Conservation (phyloP, 768 basidiomycete genomes). For the Steccherinum ochraceum region DNA sequence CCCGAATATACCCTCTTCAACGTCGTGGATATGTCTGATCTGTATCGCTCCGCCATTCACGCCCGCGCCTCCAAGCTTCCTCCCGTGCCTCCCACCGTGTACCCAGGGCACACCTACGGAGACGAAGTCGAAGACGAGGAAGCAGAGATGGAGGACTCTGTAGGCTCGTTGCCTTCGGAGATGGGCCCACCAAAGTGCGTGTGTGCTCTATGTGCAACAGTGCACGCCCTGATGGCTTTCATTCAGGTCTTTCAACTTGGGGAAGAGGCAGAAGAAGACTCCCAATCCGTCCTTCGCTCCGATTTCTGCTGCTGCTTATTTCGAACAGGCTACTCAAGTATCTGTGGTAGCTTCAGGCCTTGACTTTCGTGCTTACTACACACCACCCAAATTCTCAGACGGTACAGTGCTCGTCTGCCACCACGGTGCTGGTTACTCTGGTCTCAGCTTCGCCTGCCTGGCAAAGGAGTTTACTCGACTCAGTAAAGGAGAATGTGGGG, state of each 20-base stretch:
- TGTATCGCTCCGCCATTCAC: constrained; percentile 73
- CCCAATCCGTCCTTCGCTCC: constrained; percentile 68
- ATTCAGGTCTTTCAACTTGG: constrained; percentile 48
- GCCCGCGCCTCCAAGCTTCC: constrained; percentile 76
- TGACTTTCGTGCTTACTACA: constrained; percentile 79
- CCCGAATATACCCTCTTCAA: neutral
- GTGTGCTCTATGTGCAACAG: no score
- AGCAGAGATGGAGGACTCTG: constrained; percentile 47
- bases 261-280: constrained; percentile 49
- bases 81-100: constrained; percentile 31
- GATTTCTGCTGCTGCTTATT: constrained; percentile 72
- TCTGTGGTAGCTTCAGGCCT: constrained; percentile 53
- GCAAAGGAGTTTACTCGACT: constrained; percentile 68
- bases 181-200: constrained; percentile 54
- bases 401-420: constrained; percentile 83
- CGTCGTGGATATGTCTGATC: constrained; percentile 47
- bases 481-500: constrained; percentile 68
- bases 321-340: constrained; percentile 76
- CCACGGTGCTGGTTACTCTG: constrained; percentile 93
- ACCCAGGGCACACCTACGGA: neutral
- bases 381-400: constrained; percentile 49
- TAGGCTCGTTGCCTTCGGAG: constrained; percentile 56
- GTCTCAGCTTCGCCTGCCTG: constrained; percentile 82
- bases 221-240: constrained; percentile 37
- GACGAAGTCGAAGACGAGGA: constrained; percentile 44